A percentile compares a stretch with the other conserved stretches of the same genome.
Conservation (phyloP, 257 asterid species). For the Coffea eugenioides region DNA sequence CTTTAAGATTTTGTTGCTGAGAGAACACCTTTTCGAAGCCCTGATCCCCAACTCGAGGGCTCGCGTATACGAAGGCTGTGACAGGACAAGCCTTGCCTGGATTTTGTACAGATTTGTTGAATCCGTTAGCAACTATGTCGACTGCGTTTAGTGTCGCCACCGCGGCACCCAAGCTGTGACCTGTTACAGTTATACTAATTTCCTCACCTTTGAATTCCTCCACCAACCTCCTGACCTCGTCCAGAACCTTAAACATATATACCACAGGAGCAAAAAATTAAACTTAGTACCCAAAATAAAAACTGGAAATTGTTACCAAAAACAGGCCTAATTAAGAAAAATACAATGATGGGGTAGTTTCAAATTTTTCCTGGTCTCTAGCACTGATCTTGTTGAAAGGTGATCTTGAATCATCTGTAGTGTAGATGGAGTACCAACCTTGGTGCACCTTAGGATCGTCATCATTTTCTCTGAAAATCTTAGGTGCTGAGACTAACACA, state of each 20-base stretch:
- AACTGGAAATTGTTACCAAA: not conserved
- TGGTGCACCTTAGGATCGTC: constrained; percentile 47
- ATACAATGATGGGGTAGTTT: not conserved
- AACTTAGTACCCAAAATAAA: too few relatives aligned
- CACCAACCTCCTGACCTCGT: constrained; percentile 57
- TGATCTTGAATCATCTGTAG: constrained; percentile 62
- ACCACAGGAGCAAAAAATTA: not conserved
- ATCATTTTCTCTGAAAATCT: constrained; percentile 38
- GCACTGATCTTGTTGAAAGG: constrained; percentile 57
- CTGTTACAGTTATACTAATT: constrained; percentile 66
- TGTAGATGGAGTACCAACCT: constrained; percentile 83
- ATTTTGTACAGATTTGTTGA: constrained; percentile 38
- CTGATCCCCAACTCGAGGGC: constrained; percentile 71
- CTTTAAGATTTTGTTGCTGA: constrained; percentile 25
- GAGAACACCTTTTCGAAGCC: constrained; percentile 26
- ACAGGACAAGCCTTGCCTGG: constrained; percentile 57
- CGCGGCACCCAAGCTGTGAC: constrained; percentile 88
- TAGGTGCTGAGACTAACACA: constrained; percentile 45
- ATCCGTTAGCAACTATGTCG: constrained; percentile 55
- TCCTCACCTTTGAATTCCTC: constrained; percentile 63
- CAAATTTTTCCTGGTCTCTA: constrained; percentile 57
- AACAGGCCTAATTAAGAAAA: not conserved
- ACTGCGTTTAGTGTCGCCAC: constrained; percentile 62
- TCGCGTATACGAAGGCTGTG: constrained; percentile 60
- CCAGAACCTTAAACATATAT: constrained; percentile 41